Base-by-base conservation (phyloP, 1,139 yeast species). In the Geotrichum siamense region DNA sequence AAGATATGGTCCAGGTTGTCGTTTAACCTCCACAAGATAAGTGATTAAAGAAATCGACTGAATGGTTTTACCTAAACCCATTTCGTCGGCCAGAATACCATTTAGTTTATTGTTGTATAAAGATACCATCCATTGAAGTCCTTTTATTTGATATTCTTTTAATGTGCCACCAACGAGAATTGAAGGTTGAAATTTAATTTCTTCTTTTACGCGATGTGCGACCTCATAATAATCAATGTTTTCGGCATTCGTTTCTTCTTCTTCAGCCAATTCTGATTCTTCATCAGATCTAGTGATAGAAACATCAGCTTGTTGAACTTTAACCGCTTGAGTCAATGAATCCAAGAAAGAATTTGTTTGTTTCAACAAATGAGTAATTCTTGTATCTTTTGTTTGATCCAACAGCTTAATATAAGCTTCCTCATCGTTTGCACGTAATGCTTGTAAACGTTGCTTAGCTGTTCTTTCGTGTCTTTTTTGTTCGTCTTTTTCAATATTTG, bases 101-200 rank as follows among this genome's bases (percentile, higher is more conserved):
- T 91, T 89, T 58, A 91, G 72, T 62, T 86, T 91, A 65, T 91
- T 91, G 63, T 91, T 91, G 63, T 75, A 89, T 48, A 91, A 71
- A 0, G 97, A 89, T 3, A 89, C 94, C 97, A 91, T 89, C 98
- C 97, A 89, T 63, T 91, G 96, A 48, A 89, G 71, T 61, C 97
- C 97, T 64, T 85, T 86, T 50, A 89, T 37, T 68, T 89, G 97
- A 61, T 91, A 91, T 59, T 91, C 98, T 64, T 91, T 91, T 60
- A 91, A 71, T 1, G 77, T 74, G 52, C 98, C 98, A 44, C 98
- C 98, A 38, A 89, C 96, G 47, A 91, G 72, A 37, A 89, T 82
- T 1, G 75, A 58, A 0, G 98, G 96, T 65, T 91, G 98, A 54
- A 78, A 78, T 1, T 72, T 73, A 45, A 91, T 78, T 45, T 75